Evolutionary conservation across 2,329 filamentous ascomycete species (phyloP).

Genomic region (Alternaria sp.): DNA sequence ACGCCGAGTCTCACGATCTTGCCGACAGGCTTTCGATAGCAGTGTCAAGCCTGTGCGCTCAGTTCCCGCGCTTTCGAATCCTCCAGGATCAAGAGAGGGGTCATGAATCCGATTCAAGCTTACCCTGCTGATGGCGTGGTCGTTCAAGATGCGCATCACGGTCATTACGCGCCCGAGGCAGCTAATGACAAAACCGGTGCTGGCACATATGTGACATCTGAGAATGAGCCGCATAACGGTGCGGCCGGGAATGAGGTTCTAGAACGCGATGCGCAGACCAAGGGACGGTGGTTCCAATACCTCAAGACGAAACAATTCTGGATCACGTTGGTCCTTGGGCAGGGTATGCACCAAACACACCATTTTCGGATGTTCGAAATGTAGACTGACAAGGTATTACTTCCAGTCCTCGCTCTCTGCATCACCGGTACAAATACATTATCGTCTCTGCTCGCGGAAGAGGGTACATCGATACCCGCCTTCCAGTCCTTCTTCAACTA

Average conservation of each 20-base stretch:
- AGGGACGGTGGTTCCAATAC: constrained; percentile 67
- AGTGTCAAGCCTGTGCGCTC: not conserved
- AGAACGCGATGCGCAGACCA: constrained; percentile 48
- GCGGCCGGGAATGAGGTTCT: constrained; percentile 26
- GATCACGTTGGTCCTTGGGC: constrained; percentile 78
- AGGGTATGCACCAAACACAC: constrained; percentile 33
- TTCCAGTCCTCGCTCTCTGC: constrained; percentile 65
- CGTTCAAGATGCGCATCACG: constrained; percentile 25
- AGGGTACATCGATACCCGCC: constrained; percentile 82
- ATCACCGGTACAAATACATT: constrained; percentile 95
- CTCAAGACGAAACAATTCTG: constrained; percentile 87
- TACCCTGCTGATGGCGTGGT: constrained; percentile 18
- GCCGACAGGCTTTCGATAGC: not conserved
- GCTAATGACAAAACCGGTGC: constrained; percentile 27
- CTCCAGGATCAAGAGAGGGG: not conserved
- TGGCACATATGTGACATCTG: constrained; percentile 31
- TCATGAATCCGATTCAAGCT: constrained; percentile 20
- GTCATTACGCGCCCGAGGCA: constrained; percentile 17
- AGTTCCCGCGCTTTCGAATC: not conserved
- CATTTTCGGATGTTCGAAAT: not conserved
- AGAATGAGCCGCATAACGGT: constrained; percentile 30
- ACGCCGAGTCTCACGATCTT: not conserved
- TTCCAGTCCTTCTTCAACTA: constrained; percentile 98
- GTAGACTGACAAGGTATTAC: not conserved
- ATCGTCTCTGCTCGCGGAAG: constrained; percentile 71